A percentile compares a stretch with the other conserved stretches of the same genome.
These are phyloP conservation scores for Carex parvula DNA, from an alignment of 176 grass and related monocot species.

Conservation along the genomic window DNA sequence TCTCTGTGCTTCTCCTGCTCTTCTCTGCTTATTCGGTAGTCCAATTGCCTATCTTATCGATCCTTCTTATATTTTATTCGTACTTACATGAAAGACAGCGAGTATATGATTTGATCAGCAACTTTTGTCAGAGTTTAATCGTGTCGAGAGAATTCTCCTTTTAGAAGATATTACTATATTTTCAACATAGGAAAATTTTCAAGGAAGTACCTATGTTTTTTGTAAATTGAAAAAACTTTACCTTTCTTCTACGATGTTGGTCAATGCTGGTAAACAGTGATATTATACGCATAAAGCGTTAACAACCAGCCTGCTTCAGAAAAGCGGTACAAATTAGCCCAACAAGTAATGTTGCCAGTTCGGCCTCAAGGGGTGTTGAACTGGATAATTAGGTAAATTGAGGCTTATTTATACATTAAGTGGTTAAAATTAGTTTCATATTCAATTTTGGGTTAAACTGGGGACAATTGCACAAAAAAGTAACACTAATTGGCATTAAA, in stretches of 20 bases:
- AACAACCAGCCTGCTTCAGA: too few relatives aligned
- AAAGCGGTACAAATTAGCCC: too few relatives aligned
- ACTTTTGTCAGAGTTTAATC: background rate
- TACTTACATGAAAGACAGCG: background rate
- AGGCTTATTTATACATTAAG: background rate
- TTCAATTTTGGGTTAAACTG: background rate
- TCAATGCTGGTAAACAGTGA: background rate
- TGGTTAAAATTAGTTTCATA: background rate
- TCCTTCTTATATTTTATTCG: background rate
- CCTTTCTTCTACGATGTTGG: background rate
- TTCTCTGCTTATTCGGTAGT: conserved; percentile 26
- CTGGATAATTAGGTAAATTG: background rate
- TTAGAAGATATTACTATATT: background rate
- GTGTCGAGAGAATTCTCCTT: background rate
- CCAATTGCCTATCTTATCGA: background rate
- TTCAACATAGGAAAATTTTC: background rate
- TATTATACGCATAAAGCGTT: too few relatives aligned
- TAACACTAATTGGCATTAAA: background rate
- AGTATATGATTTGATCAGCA: background rate
- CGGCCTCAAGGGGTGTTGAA: background rate
- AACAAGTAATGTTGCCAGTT: background rate
- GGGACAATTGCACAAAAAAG: background rate
- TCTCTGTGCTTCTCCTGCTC: conserved; percentile 22
- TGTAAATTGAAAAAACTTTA: background rate
- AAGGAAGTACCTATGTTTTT: background rate